Base-by-base conservation (phyloP, 805 yeast species). In the Hermanozyma aechmeae region DNA sequence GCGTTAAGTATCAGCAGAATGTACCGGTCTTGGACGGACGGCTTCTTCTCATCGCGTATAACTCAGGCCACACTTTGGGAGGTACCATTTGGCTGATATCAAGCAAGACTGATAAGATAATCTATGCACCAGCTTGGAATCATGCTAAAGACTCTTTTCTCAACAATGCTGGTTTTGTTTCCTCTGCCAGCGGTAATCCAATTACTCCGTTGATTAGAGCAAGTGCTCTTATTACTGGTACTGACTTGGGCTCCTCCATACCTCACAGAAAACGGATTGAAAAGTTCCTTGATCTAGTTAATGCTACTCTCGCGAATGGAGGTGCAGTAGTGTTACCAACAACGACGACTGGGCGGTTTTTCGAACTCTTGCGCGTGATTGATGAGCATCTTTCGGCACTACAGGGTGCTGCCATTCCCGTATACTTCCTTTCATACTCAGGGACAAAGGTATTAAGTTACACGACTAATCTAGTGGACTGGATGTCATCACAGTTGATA, bases 61-160 rank as follows among this genome's bases (percentile, higher is more conserved):
- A 82, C 50, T 78, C 96, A 0, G 99, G 99, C 3, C 95, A 84
- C 48, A 68, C 94, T 0, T 65, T 92, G 16, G 99, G 99, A 37
- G 97, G 98, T 10, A 75, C 94, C 0, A 73, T 87, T 26, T 87
- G 96, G 96, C 60, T 78, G 21, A 51, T 89, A 8, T 68, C 71
- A 25, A 76, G 77, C 32, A 76, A 79, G 36, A 71, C 77, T 12
- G 96, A 89, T 40, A 79, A 79, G 38, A 59, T 87, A n/a, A 61
- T 89, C 3, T 84, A 85, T 51, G 94, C 95, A 0, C 86, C 92
- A 2, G 75, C 81, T 25, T 92, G 97, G 97, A 89, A 87, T 51
- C 97, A 92, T 49, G 78, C 96, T 1, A 76, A 76, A 39, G 97
- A 89, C 47, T 70, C 83, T 0, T 86, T 86, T 42, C 56, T 92